Conservation (phyloP, 441 rosid species). For the Gossypium schwendimanii region DNA sequence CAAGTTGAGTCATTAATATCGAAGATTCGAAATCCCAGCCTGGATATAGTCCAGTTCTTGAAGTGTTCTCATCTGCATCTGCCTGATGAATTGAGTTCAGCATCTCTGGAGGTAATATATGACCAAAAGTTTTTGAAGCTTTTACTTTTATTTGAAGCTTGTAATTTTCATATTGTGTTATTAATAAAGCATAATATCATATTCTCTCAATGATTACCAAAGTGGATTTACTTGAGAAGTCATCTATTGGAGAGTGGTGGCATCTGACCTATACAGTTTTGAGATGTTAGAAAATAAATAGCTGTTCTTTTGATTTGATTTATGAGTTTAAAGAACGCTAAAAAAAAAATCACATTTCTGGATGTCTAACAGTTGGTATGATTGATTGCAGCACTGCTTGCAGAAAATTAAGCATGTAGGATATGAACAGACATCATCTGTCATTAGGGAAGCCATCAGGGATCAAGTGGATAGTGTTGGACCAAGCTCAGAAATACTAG, state of each 20-base stretch:
- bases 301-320: conserved; percentile 9
- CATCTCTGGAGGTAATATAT: too few species aligned
- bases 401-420: conserved; percentile 60
- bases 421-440: conserved; percentile 41
- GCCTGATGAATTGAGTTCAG: too few species aligned
- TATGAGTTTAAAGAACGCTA: conserved; percentile 7
- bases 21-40: conserved; percentile 44
- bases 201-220: not conserved
- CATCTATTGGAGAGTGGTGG: conserved; percentile 1
- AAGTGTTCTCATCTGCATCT: conserved; percentile 32
- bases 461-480: conserved; percentile 50
- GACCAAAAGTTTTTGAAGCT: too few species aligned
- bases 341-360: not conserved
- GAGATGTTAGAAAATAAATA: not conserved
- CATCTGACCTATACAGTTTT: not conserved
- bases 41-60: conserved; percentile 55
- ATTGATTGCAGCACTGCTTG: conserved; percentile 50
- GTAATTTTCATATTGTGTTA: not conserved
- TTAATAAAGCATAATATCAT: not conserved
- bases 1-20: conserved; percentile 56
- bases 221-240: not conserved
- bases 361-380: conserved; percentile 18
- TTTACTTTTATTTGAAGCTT: conserved; percentile 11
- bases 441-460: conserved; percentile 45
- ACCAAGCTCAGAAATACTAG: conserved; percentile 51